Evolutionary conservation across 2,329 filamentous ascomycete genomes (phyloP), one percentile per base, ranked within the genome.

Genomic region (Pseudophaeomoniella oleicola): DNA sequence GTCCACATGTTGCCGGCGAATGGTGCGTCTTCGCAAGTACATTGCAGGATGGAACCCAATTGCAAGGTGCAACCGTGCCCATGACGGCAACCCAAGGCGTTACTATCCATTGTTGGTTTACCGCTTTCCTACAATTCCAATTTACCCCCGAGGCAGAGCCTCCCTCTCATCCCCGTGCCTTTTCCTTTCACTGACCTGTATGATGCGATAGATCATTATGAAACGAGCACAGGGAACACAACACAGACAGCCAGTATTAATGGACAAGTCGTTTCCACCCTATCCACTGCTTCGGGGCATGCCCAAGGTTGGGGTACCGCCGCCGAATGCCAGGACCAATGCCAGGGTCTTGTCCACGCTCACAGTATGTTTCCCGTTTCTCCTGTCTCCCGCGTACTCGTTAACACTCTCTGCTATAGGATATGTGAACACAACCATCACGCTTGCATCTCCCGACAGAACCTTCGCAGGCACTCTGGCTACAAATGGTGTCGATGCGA

Each of bases 21-120:
- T 55, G 53, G 53, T 55, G 53, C 32, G 47, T 45, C 2, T 55
- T 51, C 46, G 53, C 52, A 6, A 55, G 52, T 31, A 53, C 50
- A 0, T 46, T 55, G 5, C 44, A 54, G 35, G 39, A 40, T 41
- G 49, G 46, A 36, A 43, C 30, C 5, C 52, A 55, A 22, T 41
- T 53, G 2, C 49, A 50, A 5, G 50, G 51, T 5, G 46, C 42
- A 5, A 38, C 50, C 29, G 51, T 53, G 4, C 49, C 50, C 5
- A 48, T 51, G 6, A 43, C 42, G 9, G 37, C 46, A 5, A 49
- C 50, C 1, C 50, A 52, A 30, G 37, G 47, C 27, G 19, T 54
- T 12, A 46, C 39, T 2, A 53, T 55, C 48, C 40, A 47, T 5
- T 54, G 50, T 54, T 38, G 15, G 50, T 31, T 15, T n/a, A n/a